These are phyloP conservation scores for Penicillium rolfsii DNA, from an alignment of 2,329 filamentous ascomycete genomes.

Conservation along the genomic window DNA sequence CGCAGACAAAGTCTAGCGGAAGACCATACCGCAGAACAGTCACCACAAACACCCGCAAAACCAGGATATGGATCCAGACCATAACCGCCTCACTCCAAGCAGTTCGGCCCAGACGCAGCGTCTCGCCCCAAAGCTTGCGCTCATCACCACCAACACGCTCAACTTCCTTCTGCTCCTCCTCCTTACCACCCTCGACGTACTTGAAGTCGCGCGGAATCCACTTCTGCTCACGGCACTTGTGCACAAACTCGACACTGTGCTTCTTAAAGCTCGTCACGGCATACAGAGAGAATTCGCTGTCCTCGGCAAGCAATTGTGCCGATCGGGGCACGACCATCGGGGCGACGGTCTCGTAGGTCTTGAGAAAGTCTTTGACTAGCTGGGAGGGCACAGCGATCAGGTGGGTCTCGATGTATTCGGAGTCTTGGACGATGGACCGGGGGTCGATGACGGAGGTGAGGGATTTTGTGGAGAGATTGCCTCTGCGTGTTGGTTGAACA, in stretches of 20 bases:
- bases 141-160: constrained; percentile 82
- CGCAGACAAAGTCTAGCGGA: constrained; percentile 85
- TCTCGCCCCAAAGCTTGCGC: constrained; percentile 90
- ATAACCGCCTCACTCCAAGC: constrained; percentile 95
- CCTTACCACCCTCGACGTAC: constrained; percentile 84
- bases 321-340: constrained; percentile 95
- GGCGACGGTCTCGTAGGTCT: constrained; percentile 82
- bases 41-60: constrained; percentile 92
- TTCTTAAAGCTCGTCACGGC: constrained; percentile 95
- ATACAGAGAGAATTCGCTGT: constrained; percentile 88
- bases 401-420: constrained; percentile 95
- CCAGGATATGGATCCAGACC: constrained; percentile 92
- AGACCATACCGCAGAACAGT: constrained; percentile 95
- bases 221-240: constrained; percentile 88
- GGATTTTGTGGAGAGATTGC: constrained; percentile 92
- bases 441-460: constrained; percentile 87
- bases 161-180: constrained; percentile 86
- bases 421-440: constrained; percentile 77
- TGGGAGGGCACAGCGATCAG: constrained; percentile 84
- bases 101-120: constrained; percentile 81
- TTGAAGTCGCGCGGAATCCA: constrained; percentile 96
- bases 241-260: constrained; percentile 79
- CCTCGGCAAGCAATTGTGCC: constrained; percentile 74
- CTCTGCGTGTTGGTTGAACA: constrained; percentile 54
- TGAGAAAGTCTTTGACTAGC: constrained; percentile 83